Evolutionary conservation across 768 basidiomycete genomes (phyloP).

Genomic region (Rhizopogon roseolus): DNA sequence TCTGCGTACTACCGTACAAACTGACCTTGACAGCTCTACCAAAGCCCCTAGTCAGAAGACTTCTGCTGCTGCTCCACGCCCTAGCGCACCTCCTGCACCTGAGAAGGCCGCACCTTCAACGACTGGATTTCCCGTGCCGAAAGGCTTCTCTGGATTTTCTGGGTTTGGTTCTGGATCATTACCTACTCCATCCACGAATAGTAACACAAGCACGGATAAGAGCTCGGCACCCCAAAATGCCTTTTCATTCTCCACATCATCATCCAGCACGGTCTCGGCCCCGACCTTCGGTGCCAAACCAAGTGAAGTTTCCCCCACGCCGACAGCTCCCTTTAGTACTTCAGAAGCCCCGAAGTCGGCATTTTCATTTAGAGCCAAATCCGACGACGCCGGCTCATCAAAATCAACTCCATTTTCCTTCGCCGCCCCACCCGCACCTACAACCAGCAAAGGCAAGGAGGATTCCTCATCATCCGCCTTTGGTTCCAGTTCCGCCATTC

Average conservation of each 20-base stretch:
- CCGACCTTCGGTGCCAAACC: conserved; percentile 16
- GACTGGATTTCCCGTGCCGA: conserved; percentile 25
- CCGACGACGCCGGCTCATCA: conserved; percentile 3
- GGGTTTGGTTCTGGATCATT: conserved; percentile 25
- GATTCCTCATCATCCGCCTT: conserved; percentile 11
- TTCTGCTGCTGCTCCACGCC: conserved; percentile 8
- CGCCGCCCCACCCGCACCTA: conserved; percentile 6
- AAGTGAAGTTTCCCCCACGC: conserved; percentile 7
- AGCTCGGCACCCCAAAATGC: conserved; percentile 22
- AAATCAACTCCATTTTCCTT: conserved; percentile 17
- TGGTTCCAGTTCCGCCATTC: conserved; percentile 9
- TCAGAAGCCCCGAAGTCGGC: conserved; percentile 23
- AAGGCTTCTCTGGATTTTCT: conserved; percentile 34
- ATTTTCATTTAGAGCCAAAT: conserved; percentile 18
- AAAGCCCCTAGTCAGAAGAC: conserved; percentile 6
- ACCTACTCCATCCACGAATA: conserved; percentile 5
- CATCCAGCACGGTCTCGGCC: conserved; percentile 2
- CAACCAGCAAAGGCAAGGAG: background rate
- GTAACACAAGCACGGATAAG: conserved; percentile 10
- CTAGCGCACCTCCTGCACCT: conserved; percentile 2
- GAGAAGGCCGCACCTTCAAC: conserved; percentile 13
- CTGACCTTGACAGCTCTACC: conserved; percentile 43
- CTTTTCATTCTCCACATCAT: conserved; percentile 11
- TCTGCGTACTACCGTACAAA: conserved; percentile 49
- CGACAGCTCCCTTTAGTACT: conserved; percentile 9